Evolutionary conservation across 441 rosid species (phyloP), one percentile per base, ranked within the genome.

Genomic region (Raphanus hybrid): DNA sequence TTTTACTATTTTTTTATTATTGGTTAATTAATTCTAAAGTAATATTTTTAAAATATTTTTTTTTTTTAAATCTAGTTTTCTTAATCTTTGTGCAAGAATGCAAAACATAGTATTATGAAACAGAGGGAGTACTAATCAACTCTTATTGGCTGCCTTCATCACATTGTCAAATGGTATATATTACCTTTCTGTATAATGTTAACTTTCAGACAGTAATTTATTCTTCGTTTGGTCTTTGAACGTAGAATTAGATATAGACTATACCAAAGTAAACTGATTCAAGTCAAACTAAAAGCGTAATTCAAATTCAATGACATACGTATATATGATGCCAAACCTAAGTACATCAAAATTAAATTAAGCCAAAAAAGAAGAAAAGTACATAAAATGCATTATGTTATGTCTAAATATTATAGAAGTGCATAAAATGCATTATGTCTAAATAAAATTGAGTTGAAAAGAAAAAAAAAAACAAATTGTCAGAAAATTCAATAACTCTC

Each of bases 401-500:
- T n/a, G n/a, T n/a, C n/a, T n/a, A n/a, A n/a, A n/a, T n/a, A n/a
- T n/a, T n/a, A n/a, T n/a, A n/a, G n/a, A n/a, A n/a, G n/a, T n/a
- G n/a, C n/a, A n/a, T n/a, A n/a, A n/a, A n/a, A n/a, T n/a, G 61
- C 26, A 54, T 70, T 15, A 14, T 14, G 2, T 70, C 27, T 3
- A 41, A 8, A 14, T 0, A 64, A 71, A 61, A 16, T 54, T 32
- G 15, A 15, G 48, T 39, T 65, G 71, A 65, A 6, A 57, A 7
- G 68, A 59, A 69, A 15, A n/a, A 59, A 69, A 15, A 62, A 54
- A 64, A 57, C 27, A 70, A 39, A 45, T 8, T 66, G 73, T 45
- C 76, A 77, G 77, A 67, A 61, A 78, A 72, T 71, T 60, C 20
- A 78, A 72, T 67, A 7, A 20, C 48, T 60, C 48, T 1, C 45